Conservation (phyloP, 495 filamentous ascomycete species). For the Penicillium robsamsonii region DNA sequence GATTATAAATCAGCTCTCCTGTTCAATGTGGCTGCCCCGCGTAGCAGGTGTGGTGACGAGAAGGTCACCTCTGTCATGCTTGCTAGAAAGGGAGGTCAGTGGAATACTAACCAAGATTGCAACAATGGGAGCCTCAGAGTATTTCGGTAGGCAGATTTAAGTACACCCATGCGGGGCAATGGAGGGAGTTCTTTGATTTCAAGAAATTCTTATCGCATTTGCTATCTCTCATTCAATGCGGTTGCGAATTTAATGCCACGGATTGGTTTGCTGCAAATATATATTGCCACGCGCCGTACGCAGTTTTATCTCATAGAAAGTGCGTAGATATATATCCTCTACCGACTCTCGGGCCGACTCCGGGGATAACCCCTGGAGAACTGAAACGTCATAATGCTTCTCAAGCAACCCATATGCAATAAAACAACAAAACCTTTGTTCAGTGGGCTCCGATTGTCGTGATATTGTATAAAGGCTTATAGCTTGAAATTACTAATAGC, state of each 20-base stretch:
- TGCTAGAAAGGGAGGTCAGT: background rate
- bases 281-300: background rate
- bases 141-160: background rate
- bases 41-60: background rate
- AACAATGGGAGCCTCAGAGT: background rate
- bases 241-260: background rate
- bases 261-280: background rate
- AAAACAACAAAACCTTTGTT: too few relatives aligned
- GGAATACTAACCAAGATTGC: constrained; percentile 9
- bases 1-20: constrained; percentile 11
- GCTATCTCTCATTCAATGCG: background rate
- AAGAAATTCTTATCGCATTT: background rate
- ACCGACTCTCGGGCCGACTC: constrained; percentile 5
- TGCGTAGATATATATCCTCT: background rate
- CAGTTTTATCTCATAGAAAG: background rate
- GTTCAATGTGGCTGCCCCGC: constrained; percentile 1
- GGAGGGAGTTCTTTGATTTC: background rate
- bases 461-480: background rate
- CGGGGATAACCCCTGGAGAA: background rate
- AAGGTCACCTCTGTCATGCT: background rate
- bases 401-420: background rate
- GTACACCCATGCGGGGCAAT: constrained; percentile 3
- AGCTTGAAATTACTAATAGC: background rate
- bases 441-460: background rate
- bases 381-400: background rate